These are phyloP conservation scores for Fusarium burgessii DNA, from an alignment of 2,329 filamentous ascomycete species.

Conservation along the genomic window DNA sequence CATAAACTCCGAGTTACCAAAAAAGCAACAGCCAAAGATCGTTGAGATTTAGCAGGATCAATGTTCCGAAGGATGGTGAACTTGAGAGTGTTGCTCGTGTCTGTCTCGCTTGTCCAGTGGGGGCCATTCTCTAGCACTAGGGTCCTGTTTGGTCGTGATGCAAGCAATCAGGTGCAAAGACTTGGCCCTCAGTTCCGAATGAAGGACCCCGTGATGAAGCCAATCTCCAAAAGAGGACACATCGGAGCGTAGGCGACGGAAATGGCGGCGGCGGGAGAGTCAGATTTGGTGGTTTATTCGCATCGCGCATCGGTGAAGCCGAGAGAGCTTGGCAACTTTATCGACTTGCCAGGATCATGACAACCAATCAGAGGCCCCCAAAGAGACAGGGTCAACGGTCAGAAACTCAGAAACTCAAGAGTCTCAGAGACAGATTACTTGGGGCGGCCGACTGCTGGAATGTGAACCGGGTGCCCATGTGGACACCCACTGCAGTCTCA, in stretches of 20 bases:
- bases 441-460: constrained; percentile 44
- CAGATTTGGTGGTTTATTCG: constrained; percentile 39
- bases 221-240: constrained; percentile 33
- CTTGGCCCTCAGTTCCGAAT: constrained; percentile 19
- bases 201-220: constrained; percentile 32
- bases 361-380: constrained; percentile 32
- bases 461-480: constrained; percentile 32
- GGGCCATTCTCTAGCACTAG: not conserved
- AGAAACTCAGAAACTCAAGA: constrained; percentile 18
- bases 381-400: constrained; percentile 23
- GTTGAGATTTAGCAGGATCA: constrained; percentile 9
- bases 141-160: constrained; percentile 15
- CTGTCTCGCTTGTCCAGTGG: constrained; percentile 9
- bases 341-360: constrained; percentile 17
- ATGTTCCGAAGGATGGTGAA: constrained; percentile 8
- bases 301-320: constrained; percentile 47
- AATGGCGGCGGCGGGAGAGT: constrained; percentile 31
- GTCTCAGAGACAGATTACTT: constrained; percentile 24
- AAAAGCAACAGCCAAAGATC: constrained; percentile 12
- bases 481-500: constrained; percentile 19
- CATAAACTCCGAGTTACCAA: constrained; percentile 4
- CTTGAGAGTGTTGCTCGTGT: not conserved
- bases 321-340: constrained; percentile 46
- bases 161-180: constrained; percentile 20
- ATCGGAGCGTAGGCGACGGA: constrained; percentile 34